Evolutionary conservation across 192 early-diverging fungal genomes (phyloP), one percentile per base, ranked within the genome.

Genomic region (Mortierella hygrophila): DNA sequence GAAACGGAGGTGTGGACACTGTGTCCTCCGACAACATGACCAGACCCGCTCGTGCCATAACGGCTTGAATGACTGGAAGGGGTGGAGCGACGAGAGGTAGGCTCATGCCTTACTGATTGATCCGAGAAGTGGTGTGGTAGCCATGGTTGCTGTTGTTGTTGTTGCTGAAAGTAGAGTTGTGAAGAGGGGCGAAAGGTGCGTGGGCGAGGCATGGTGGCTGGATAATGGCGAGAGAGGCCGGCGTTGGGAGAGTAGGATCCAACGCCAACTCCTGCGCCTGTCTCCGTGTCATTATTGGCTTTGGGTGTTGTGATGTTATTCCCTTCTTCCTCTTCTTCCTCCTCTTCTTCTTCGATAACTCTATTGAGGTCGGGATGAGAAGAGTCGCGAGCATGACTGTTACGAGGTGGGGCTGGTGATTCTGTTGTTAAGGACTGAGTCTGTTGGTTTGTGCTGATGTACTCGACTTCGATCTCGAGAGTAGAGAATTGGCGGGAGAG

Each of bases 381-480:
- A 65, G n/a, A 29, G 26, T 65, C 60, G 60, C 29, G 60, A 32
- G 26, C 29, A 32, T 65, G 60, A 65, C 11, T 65, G 60, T 65
- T 68, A 10, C 57, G 38, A 35, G 60, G 29, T 9, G n/a, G 23
- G 26, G 41, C 9, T 35, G 57, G 11, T 46, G 41, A 13, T 46
- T 68, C 75, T 8, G 32, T 54, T 13, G 23, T 49, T 8, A 18
- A 32, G 20, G 46, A 11, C 41, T 29, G 41, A 13, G 42, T 32
- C 13, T 29, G 69, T n/a, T 78, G 77, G 52, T 26, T 65, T 26
- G 76, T 44, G 54, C 77, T 78, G 54, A 84, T 84, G 77, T 84
- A 84, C 40, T 84, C 77, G n/a, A 84, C 72, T 38, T 84, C 77
- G 65, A 84, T 84, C 77, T 84, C 77, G 18, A 84, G 46, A 0